Evolutionary conservation across 2,329 filamentous ascomycete species (phyloP).

Genomic region (Pseudogymnoascus sp.): DNA sequence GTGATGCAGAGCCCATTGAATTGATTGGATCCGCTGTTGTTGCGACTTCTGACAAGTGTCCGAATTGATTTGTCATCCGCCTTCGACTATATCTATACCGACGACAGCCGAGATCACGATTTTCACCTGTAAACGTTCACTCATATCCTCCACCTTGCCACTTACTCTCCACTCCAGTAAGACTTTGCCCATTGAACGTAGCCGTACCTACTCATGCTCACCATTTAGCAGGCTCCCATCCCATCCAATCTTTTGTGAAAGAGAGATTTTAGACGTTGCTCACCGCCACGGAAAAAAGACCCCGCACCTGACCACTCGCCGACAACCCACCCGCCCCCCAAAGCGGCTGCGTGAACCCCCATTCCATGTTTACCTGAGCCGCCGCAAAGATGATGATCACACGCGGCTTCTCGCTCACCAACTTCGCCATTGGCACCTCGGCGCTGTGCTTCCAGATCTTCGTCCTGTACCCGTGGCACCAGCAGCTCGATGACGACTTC

Average conservation of each 20-base stretch:
- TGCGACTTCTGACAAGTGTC: no score
- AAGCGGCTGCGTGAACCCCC: background rate
- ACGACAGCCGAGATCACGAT: background rate
- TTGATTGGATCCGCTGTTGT: no score
- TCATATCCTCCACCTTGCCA: background rate
- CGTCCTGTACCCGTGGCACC: constrained; percentile 50
- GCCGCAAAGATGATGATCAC: constrained; percentile 36
- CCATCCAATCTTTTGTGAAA: background rate
- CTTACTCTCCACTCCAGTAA: constrained; percentile 2
- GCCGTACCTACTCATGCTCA: background rate
- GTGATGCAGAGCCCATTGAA: no score
- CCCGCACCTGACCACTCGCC: background rate
- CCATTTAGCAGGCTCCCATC: background rate
- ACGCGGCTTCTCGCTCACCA: constrained; percentile 44
- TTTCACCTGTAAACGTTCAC: background rate
- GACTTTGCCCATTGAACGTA: background rate
- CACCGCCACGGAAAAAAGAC: background rate
- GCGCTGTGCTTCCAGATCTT: constrained; percentile 48
- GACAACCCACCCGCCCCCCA: background rate
- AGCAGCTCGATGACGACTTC: constrained; percentile 44
- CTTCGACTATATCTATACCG: background rate
- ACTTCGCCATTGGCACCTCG: constrained; percentile 45
- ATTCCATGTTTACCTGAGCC: constrained; percentile 3
- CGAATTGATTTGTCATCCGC: no score
- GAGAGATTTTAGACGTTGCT: background rate